Conservation (phyloP, 2,329 filamentous ascomycete genomes). For the Orbilia oligospora region DNA sequence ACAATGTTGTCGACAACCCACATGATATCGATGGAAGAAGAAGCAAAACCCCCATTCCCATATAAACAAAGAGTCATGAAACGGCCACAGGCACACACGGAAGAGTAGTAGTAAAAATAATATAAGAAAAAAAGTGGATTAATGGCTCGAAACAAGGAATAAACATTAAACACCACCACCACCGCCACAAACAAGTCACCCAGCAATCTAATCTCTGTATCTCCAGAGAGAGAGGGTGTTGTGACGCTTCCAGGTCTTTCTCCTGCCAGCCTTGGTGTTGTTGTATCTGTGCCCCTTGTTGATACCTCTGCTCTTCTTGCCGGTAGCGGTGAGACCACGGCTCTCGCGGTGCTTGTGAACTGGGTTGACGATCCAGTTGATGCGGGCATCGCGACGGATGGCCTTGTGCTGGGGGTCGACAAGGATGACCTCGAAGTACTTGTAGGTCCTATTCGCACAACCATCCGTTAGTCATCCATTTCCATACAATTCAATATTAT, state of each 20-base stretch:
- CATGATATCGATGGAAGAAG: constrained; percentile 22
- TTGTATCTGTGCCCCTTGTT: constrained; percentile 99
- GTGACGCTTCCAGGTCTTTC: constrained; percentile 99
- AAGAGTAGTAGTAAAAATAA: constrained; percentile 7
- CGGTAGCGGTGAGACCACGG: constrained; percentile 96
- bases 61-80: constrained; percentile 37
- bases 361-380: constrained; percentile 99
- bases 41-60: neutral
- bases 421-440: constrained; percentile 99
- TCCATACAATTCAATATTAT: neutral
- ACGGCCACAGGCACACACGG: constrained; percentile 15
- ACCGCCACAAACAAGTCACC: constrained; percentile 25
- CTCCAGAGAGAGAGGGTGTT: constrained; percentile 98
- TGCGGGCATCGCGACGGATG: constrained; percentile 97
- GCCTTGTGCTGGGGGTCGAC: constrained; percentile 99
- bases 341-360: constrained; percentile 99
- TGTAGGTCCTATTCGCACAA: constrained; percentile 79
- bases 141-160: constrained; percentile 52
- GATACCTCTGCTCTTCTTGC: constrained; percentile 99
- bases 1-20: constrained; percentile 33
- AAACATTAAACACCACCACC: constrained; percentile 44
- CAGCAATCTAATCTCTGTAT: constrained; percentile 60
- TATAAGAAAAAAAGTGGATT: constrained; percentile 36
- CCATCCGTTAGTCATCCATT: constrained; percentile 8
- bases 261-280: constrained; percentile 96